These are phyloP conservation scores for Fusarium burgessii DNA, from an alignment of 2,329 filamentous ascomycete species.

Conservation along the genomic window DNA sequence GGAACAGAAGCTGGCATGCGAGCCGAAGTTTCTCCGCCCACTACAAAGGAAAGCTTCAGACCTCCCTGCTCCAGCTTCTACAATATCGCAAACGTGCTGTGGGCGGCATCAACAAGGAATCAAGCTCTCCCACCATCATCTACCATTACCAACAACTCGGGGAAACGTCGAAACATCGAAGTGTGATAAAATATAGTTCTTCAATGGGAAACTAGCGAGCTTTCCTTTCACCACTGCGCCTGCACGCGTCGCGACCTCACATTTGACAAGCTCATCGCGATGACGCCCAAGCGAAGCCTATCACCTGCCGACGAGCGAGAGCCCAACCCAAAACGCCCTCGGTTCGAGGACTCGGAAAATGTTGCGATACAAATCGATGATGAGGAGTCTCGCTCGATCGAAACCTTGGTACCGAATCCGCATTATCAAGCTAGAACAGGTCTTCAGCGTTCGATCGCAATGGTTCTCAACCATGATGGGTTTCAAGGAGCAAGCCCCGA, in stretches of 20 bases:
- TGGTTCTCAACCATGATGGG: slow-evolving; percentile 68
- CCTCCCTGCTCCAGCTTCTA: slow-evolving; percentile 8
- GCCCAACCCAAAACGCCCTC: slow-evolving; percentile 49
- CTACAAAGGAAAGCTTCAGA: slow-evolving; percentile 7
- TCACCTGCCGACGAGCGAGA: slow-evolving; percentile 47
- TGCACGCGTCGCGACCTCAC: slow-evolving; percentile 1
- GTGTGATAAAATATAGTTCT: background rate
- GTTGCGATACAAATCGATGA: slow-evolving; percentile 16
- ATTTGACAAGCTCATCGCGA: slow-evolving; percentile 20
- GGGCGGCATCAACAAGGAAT: slow-evolving; percentile 4
- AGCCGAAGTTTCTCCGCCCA: slow-evolving; percentile 40
- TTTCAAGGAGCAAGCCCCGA: slow-evolving; percentile 67
- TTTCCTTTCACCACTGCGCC: background rate
- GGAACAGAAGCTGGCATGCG: background rate
- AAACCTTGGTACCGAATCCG: slow-evolving; percentile 46
- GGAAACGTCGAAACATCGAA: background rate
- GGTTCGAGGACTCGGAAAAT: slow-evolving; percentile 20
- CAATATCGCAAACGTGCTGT: slow-evolving; percentile 2
- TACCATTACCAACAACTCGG: background rate
- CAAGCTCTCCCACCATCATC: background rate
- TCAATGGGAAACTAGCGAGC: slow-evolving; percentile 12
- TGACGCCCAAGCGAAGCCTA: slow-evolving; percentile 55
- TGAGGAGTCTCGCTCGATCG: slow-evolving; percentile 32
- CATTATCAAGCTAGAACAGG: slow-evolving; percentile 52
- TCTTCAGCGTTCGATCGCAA: slow-evolving; percentile 66